Percentiles rank a stretch among this genome's conserved stretches.
Conservation (phyloP, 495 filamentous ascomycete genomes). For the Penicillium cataractarum region DNA sequence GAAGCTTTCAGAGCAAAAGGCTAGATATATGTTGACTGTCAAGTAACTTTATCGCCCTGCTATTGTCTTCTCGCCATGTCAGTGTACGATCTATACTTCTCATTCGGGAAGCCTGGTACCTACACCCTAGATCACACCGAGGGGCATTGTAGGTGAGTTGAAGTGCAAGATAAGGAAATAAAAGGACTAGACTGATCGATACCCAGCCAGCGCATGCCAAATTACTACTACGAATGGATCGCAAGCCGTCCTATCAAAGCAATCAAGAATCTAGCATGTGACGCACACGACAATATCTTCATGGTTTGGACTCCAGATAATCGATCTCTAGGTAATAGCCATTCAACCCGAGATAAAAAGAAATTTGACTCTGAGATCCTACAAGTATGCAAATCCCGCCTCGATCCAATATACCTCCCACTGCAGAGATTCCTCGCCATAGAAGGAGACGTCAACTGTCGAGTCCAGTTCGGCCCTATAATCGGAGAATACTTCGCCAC, state of each 20-base stretch:
- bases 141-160: neutral
- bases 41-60: neutral
- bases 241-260: neutral
- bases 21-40: neutral
- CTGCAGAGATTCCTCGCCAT: neutral
- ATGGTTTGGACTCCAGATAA: slow-evolving; percentile 3
- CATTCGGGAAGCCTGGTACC: slow-evolving; percentile 10
- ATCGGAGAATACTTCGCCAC: slow-evolving; percentile 2
- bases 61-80: neutral
- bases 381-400: neutral
- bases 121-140: slow-evolving; percentile 8
- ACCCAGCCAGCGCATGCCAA: neutral
- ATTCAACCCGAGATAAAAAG: too few species aligned
- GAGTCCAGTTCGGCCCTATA: slow-evolving; percentile 5
- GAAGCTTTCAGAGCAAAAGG: neutral
- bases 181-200: neutral
- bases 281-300: slow-evolving; percentile 3
- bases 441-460: slow-evolving; percentile 2
- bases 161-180: too few species aligned
- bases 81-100: slow-evolving; percentile 12
- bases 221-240: neutral
- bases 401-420: slow-evolving; percentile 2
- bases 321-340: neutral
- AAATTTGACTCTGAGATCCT: neutral
- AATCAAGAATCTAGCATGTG: neutral